phyloP scores from a whole-genome alignment of 2,329 filamentous ascomycete genomes.

The Colletotrichum graminicola region DNA sequence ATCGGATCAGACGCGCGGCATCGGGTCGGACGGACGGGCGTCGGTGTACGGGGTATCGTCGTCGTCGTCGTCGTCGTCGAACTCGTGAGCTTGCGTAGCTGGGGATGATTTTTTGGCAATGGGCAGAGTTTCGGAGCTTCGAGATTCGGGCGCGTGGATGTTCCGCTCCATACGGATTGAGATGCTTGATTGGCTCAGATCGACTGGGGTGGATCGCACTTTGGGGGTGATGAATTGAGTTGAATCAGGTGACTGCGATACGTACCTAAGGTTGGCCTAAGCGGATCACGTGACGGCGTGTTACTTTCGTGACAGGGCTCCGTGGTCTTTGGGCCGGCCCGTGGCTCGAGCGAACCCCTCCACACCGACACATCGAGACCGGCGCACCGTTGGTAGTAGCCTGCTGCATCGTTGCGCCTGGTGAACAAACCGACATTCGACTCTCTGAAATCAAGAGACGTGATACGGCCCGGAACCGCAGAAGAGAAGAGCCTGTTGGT shows the following conservation, averaged over 20 bases:
- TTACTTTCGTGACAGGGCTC: slow-evolving; percentile 47
- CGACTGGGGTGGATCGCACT: accelerated
- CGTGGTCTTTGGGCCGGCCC: neutral
- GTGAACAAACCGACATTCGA: neutral
- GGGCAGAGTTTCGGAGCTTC: slow-evolving; percentile 26
- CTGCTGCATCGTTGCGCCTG: neutral
- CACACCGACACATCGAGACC: slow-evolving; percentile 18
- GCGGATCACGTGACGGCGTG: slow-evolving; percentile 53
- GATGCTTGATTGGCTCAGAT: neutral
- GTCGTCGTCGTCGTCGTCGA: slow-evolving; percentile 12
- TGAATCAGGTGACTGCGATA: neutral
- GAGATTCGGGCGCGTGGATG: slow-evolving; percentile 20
- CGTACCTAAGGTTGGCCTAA: too few relatives aligned
- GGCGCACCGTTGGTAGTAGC: too few relatives aligned
- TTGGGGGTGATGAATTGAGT: neutral
- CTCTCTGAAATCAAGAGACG: neutral
- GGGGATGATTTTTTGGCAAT: slow-evolving; percentile 29
- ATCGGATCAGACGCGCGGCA: slow-evolving; percentile 1
- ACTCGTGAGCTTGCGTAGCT: slow-evolving; percentile 11
- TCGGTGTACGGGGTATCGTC: slow-evolving; percentile 2
- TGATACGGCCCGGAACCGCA: neutral
- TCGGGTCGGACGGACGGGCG: neutral
- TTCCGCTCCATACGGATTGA: slow-evolving; percentile 23
- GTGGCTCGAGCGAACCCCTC: slow-evolving; percentile 9
- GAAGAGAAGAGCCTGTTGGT: accelerated